phyloP scores from a whole-genome alignment of 306 rosid species.

The Trifolium subterraneum region DNA sequence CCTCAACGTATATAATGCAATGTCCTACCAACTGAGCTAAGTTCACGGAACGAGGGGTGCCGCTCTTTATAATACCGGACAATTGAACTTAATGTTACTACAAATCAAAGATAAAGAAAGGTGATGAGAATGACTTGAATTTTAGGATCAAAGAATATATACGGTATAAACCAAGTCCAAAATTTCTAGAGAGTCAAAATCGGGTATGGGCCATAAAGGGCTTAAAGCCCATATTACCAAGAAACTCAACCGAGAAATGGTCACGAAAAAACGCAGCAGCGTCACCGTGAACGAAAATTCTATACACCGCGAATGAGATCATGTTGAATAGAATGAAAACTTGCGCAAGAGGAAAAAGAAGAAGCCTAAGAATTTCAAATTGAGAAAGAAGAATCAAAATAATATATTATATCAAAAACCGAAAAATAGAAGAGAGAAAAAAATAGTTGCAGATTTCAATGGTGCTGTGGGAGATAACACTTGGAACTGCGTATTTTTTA shows the following conservation, averaged over 20 bases:
- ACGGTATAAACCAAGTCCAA: background rate
- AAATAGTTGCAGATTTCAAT: constrained; percentile 44
- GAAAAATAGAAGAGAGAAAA: background rate
- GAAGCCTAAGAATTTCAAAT: background rate
- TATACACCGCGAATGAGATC: constrained; percentile 33
- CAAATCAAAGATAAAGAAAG: too few species aligned
- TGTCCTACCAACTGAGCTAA: too few species aligned
- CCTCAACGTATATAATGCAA: too few species aligned
- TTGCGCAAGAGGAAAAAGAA: constrained; percentile 55
- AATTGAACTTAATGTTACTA: too few species aligned
- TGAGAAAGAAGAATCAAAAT: background rate
- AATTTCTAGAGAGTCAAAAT: background rate
- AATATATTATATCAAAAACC: background rate
- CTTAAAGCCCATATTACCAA: background rate
- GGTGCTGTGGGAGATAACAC: constrained; percentile 98
- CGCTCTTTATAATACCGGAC: too few species aligned
- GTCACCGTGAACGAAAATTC: constrained; percentile 44
- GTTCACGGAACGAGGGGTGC: too few species aligned
- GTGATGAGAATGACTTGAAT: too few species aligned
- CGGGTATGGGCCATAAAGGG: background rate
- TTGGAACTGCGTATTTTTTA: constrained; percentile 89
- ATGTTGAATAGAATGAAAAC: constrained; percentile 26
- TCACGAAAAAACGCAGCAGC: background rate
- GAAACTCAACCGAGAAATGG: background rate
- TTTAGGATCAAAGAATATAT: too few species aligned